Base-by-base conservation (phyloP, 208 protist genomes). In the Leishmania martiniquensis region DNA sequence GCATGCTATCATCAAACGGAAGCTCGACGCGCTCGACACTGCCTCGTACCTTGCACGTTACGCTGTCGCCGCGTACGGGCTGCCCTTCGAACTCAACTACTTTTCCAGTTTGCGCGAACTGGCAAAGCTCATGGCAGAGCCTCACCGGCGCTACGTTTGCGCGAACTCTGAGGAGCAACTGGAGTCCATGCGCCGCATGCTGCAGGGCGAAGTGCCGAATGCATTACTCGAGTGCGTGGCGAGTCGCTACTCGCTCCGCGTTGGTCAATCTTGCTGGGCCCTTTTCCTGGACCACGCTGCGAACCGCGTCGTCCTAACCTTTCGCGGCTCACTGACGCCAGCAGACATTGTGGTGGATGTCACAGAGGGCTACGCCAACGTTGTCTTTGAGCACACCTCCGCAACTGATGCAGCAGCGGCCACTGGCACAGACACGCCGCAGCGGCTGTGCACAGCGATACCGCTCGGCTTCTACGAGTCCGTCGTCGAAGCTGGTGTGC, bases 51-150 rank as follows among this genome's bases (percentile, higher is more conserved):
- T 85, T 10, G 82, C 87, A 0, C 93, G 91, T 37, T 96, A 94
- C 75, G 93, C 93, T 3, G 74, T 89, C 20, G 88, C 88, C 6
- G 80, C 82, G 52, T 96, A 96, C 77, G 93, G 89, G 0, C 80
- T 95, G 57, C 89, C 93, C 0, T 96, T 93, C 71, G 93, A 96
- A 71, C 81, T 93, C 34, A 92, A 92, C 62, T 93, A 92, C 79
- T 93, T 96, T 65, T 85, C 85, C 15, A 90, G 79, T 52, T 52
- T 89, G 59, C 71, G 62, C 3, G 85, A 88, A 34, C 54, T 87
- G 63, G 51, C 83, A 13, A 87, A 86, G 76, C 79, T 96, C 45
- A 84, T 82, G 67, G 83, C 84, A 51, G 82, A 90, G 75, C 89
- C 87, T 37, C 84, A 96, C 74, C 81, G 88, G 37, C 92, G 92